Percentiles rank a stretch among this genome's conserved stretches.
These are phyloP conservation scores for Colletotrichum chrysophilum DNA, from an alignment of 2,329 filamentous ascomycete species.

Conservation along the genomic window DNA sequence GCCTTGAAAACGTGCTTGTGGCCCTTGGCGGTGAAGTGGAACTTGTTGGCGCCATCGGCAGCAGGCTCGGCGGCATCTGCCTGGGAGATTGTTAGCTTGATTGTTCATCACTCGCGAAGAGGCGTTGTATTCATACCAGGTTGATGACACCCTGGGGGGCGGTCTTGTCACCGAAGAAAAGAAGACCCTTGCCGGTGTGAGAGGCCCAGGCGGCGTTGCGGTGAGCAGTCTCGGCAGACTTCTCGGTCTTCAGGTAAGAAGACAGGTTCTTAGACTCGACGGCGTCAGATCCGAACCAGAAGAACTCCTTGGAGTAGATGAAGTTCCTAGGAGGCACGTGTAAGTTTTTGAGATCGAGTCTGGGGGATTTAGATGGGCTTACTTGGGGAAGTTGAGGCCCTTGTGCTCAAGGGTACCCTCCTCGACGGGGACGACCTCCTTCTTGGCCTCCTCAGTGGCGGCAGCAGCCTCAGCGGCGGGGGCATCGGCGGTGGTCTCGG, in stretches of 20 bases:
- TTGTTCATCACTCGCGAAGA: background rate
- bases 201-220: slow-evolving; percentile 86
- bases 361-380: slow-evolving; percentile 43
- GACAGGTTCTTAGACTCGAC: slow-evolving; percentile 76
- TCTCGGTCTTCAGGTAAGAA: slow-evolving; percentile 86
- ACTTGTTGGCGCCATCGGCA: slow-evolving; percentile 79
- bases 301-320: slow-evolving; percentile 90
- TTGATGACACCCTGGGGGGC: slow-evolving; percentile 83
- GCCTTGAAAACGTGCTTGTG: slow-evolving; percentile 97
- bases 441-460: slow-evolving; percentile 47
- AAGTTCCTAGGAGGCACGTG: slow-evolving; percentile 67
- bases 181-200: slow-evolving; percentile 92
- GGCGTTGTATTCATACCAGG: slow-evolving; percentile 64
- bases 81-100: slow-evolving; percentile 40
- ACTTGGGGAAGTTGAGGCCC: slow-evolving; percentile 87
- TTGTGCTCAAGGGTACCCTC: slow-evolving; percentile 92
- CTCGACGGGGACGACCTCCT: slow-evolving; percentile 72
- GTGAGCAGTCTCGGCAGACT: slow-evolving; percentile 76
- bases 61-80: slow-evolving; percentile 72
- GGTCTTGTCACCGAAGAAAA: slow-evolving; percentile 90
- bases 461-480: slow-evolving; percentile 37
- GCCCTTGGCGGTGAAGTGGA: slow-evolving; percentile 82
- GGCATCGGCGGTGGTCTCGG: slow-evolving; percentile 46
- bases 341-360: slow-evolving; percentile 24
- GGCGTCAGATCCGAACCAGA: slow-evolving; percentile 81